Evolutionary conservation across 2,329 filamentous ascomycete species (phyloP).

Genomic region (Hymenoscyphus salicellus): DNA sequence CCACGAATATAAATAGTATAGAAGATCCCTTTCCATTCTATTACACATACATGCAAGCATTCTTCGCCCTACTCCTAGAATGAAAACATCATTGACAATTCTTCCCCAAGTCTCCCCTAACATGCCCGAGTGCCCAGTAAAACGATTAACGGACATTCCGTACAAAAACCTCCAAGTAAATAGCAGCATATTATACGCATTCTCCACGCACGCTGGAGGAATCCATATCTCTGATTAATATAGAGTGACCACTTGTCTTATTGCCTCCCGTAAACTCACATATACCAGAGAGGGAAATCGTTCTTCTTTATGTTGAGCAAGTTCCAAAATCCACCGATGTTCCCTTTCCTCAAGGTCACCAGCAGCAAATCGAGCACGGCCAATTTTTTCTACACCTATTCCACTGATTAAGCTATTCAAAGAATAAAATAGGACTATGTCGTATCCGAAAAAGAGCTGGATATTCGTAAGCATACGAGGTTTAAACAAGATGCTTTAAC

Average conservation of each 20-base stretch:
- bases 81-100: too few relatives aligned
- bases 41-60: too few relatives aligned
- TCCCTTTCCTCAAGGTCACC: not conserved
- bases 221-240: not conserved
- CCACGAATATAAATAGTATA: too few relatives aligned
- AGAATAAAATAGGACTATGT: not conserved
- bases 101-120: too few relatives aligned
- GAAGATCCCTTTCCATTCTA: too few relatives aligned
- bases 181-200: not conserved
- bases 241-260: not conserved
- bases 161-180: not conserved
- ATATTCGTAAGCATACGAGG: not conserved
- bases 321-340: not conserved
- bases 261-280: not conserved
- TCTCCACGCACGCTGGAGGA: not conserved
- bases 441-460: not conserved
- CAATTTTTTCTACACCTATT: not conserved
- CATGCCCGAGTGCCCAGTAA: not conserved
- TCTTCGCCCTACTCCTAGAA: too few relatives aligned
- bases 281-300: not conserved
- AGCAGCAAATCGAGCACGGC: not conserved
- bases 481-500: not conserved
- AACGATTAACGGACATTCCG: not conserved
- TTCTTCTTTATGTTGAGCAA: not conserved
- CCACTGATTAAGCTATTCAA: not conserved